Base-by-base conservation (phyloP, 1,139 yeast species). In the Chernovozyma aurita region DNA sequence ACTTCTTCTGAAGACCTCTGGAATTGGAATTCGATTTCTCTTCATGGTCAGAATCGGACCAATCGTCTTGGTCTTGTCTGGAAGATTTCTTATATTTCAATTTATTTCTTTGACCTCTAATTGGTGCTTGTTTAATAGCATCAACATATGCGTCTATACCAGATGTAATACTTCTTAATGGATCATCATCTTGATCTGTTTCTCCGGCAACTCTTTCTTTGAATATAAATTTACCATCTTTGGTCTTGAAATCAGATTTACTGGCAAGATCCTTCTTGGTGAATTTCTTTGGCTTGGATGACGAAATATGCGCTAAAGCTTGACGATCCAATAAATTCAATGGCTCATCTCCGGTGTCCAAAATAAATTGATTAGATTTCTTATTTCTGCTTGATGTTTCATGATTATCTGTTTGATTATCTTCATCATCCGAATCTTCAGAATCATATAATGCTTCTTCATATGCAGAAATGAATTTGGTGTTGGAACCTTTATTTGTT, bases 91-190 rank as follows among this genome's bases (percentile, higher is more conserved):
- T 85, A 65, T 79, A 92, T 63, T 88, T 90, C 72, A 88, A 76
- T 66, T 80, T 87, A 61, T 88, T 87, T 66, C 78, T 80, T 66
- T 86, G 96, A 39, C 97, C 96, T 61, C 95, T 81, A 4, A 86
- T 78, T 29, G 98, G 97, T 22, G 92, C 97, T 50, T 83, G 86
- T 57, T 79, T 83, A 28, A 92, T 87, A 11, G 97, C 98, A 46
- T 87, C 96, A 48, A 88, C 76, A 56, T 92, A 92, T 1, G 97
- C 97, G 56, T 86, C 86, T 44, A 90, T 76, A 18, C 95, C 94
- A 6, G 72, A 60, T 11, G 67, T 70, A 39, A 57, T 57, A 27
- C 57, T 52, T n/a, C 63, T 59, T 36, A 78, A 77, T 56, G 78
- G 84, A 32, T 73, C 78, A 4, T 68, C 72, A 14, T 56, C 62